Percentiles rank a stretch among this genome's conserved stretches.
Conservation (phyloP, 352 stramenopile genomes). For the Phytophthora palmivora region DNA sequence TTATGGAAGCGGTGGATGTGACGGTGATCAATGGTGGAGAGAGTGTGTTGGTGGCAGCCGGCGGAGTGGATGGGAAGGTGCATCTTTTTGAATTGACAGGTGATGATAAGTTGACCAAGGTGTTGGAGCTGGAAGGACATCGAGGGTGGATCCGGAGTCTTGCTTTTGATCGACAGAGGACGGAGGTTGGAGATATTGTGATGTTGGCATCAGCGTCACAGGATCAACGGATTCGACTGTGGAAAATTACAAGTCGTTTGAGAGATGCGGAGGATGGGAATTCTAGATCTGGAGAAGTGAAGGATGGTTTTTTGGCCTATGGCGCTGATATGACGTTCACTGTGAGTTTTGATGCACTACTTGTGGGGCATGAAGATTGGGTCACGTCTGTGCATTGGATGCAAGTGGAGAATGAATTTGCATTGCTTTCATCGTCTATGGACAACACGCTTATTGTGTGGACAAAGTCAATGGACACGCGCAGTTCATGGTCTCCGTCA, state of each 20-base stretch:
- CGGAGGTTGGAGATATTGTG: neutral
- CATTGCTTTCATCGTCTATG: conserved; percentile 76
- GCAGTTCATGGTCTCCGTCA: conserved; percentile 50
- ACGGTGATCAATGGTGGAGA: conserved; percentile 20
- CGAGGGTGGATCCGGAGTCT: conserved; percentile 75
- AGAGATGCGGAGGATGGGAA: neutral
- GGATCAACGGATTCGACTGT: conserved; percentile 76
- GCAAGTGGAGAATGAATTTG: conserved; percentile 20
- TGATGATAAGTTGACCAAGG: conserved; percentile 24
- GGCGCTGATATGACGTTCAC: conserved; percentile 39
- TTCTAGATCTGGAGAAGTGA: conserved; percentile 19
- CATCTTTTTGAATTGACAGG: conserved; percentile 61
- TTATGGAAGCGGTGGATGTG: conserved; percentile 60
- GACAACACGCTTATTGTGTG: conserved; percentile 83
- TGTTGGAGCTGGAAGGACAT: conserved; percentile 66
- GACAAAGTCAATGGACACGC: conserved; percentile 33
- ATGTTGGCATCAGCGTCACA: conserved; percentile 75
- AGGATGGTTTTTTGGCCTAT: conserved; percentile 42
- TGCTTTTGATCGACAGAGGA: conserved; percentile 43
- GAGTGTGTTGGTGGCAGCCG: conserved; percentile 61
- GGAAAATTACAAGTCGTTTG: conserved; percentile 47
- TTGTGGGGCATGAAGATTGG: conserved; percentile 84
- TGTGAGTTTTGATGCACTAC: conserved; percentile 70
- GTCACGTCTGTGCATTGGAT: conserved; percentile 78
- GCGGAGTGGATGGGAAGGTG: conserved; percentile 75